Base-by-base conservation (phyloP, 2,329 filamentous ascomycete genomes). In the Aspergillus latus region DNA sequence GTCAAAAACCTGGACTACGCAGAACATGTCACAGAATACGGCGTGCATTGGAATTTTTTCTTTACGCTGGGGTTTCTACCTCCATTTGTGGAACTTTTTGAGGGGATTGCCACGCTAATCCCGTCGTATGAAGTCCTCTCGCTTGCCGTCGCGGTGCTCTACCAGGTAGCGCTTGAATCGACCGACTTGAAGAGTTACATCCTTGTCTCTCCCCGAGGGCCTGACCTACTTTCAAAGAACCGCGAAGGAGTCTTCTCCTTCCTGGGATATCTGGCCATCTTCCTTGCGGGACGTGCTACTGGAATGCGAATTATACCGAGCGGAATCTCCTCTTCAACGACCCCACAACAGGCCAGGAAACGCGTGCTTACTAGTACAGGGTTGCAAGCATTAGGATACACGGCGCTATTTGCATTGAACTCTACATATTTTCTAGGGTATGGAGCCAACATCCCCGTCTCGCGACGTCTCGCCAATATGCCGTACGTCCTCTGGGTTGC, bases 41-140 rank as follows among this genome's bases (percentile, higher is more conserved):
- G 94, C 43, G 90, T 99, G 8, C 94, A 99, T 74, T 99, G 94
- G 94, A 99, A 99, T 74, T 99, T 99, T 74, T 99, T 99, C 81
- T 97, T 97, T 76, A 99, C 94, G 0, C 80, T 99, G 8, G 92
- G 87, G 5, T 83, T 97, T 47, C 77, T 99, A 26, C 91, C 93
- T 0, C 92, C 92, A 0, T 96, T 96, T 66, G 86, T 96, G 51
- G 92, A 93, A 29, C 72, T 94, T 0, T 90, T 93, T 59, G 90
- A 95, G 70, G 83, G 88, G 0, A 77, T 87, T 0, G 83, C 93
- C 56, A 79, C 81, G 13, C 68, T 88, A 54, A 75, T 96, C 3
- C 89, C 89, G 2, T 93, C 89, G 0, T 93, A 91, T 67, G 88
- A 91, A 13, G 78, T 84, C 1, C 81, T 97, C 29, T 86, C 90